These are phyloP conservation scores for Saccharum officinarum DNA, from an alignment of 176 grass and related monocot species.

Conservation along the genomic window DNA sequence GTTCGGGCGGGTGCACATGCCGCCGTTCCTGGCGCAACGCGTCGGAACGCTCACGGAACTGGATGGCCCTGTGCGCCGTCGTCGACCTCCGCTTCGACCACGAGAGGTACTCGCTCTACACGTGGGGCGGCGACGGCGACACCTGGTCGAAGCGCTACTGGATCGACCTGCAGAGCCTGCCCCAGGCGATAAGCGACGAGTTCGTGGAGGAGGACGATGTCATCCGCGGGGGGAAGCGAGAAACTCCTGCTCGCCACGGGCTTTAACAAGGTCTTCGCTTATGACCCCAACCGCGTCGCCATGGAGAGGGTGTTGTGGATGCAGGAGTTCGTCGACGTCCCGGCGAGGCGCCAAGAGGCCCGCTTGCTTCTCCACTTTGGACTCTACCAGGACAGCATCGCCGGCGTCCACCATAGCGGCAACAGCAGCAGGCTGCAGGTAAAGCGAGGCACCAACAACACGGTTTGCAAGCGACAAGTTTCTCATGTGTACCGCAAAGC, in stretches of 20 bases:
- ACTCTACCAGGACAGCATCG: conserved; percentile 4
- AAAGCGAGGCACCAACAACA: neutral
- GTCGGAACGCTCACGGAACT: conserved; percentile 6
- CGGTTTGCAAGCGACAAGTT: neutral
- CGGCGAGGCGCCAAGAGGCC: neutral
- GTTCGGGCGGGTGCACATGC: conserved; percentile 23
- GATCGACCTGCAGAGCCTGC: neutral
- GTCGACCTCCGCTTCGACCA: neutral
- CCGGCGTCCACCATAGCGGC: neutral
- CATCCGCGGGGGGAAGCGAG: neutral
- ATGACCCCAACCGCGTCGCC: neutral
- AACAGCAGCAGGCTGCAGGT: neutral
- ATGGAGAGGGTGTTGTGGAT: neutral
- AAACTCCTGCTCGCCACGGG: conserved; percentile 30
- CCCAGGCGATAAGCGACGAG: neutral
- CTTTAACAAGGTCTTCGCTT: neutral
- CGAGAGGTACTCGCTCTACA: neutral
- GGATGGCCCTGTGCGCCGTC: conserved; percentile 20
- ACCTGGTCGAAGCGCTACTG: conserved; percentile 2
- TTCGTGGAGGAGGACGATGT: neutral
- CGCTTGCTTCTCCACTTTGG: neutral
- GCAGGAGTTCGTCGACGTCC: neutral
- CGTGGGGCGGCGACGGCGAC: neutral
- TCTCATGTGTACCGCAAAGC: neutral
- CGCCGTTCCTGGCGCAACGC: neutral